Percentiles rank a stretch among this genome's conserved stretches.
phyloP scores from a whole-genome alignment of 345 rosid species.

The Moricandia moricandioides region DNA sequence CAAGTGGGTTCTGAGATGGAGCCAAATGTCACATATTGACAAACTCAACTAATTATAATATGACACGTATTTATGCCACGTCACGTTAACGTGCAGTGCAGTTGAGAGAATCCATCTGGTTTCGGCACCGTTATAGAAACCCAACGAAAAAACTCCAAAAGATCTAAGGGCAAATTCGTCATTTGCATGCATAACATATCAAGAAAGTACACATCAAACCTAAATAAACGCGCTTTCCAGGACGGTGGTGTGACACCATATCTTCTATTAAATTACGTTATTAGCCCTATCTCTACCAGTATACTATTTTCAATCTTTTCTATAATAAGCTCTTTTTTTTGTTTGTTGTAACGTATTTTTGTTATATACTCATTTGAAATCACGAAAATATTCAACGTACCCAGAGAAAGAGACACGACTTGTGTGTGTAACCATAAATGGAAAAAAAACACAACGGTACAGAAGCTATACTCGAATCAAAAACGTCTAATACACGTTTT shows the following conservation, averaged over 20 bases:
- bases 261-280: not conserved
- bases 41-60: not conserved
- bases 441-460: not conserved
- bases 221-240: slow-evolving; percentile 24
- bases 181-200: not conserved
- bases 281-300: not conserved
- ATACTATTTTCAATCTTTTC: not conserved
- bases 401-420: slow-evolving; percentile 6
- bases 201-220: slow-evolving; percentile 2
- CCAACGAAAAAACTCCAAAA: not conserved
- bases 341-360: not conserved
- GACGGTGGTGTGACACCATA: slow-evolving; percentile 19
- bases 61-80: not conserved
- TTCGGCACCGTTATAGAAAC: slow-evolving; percentile 27
- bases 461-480: not conserved
- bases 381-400: slow-evolving; percentile 12
- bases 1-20: slow-evolving; percentile 15
- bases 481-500: slow-evolving; percentile 27
- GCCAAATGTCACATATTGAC: slow-evolving; percentile 18
- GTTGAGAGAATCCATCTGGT: not conserved
- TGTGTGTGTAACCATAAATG: not conserved
- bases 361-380: not conserved
- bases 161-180: slow-evolving; percentile 12
- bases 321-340: not conserved
- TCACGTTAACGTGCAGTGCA: slow-evolving; percentile 12